Conservation (phyloP, 805 yeast species). For the Clavispora vitiphila region DNA sequence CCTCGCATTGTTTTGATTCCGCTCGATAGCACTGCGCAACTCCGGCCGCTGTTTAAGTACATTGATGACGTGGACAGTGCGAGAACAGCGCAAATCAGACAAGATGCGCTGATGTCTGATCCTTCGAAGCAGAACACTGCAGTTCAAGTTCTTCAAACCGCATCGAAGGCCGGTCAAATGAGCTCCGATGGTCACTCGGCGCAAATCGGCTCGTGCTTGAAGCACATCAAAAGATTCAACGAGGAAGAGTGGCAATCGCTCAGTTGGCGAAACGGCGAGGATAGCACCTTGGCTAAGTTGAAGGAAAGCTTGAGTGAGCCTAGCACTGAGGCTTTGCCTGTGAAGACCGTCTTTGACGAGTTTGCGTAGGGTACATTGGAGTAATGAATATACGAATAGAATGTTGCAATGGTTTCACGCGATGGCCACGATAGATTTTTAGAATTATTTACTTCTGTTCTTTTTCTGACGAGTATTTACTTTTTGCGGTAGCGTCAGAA, state of each 20-base stretch:
- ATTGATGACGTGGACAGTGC: conserved; percentile 57
- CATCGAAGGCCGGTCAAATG: conserved; percentile 27
- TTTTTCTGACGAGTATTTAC: too few species aligned
- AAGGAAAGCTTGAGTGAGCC: conserved; percentile 13
- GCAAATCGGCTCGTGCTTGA: conserved; percentile 36
- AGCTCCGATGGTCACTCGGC: conserved; percentile 23
- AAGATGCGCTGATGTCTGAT: conserved; percentile 25
- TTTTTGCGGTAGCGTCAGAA: too few species aligned
- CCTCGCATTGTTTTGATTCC: conserved; percentile 57
- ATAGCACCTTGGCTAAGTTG: conserved; percentile 14
- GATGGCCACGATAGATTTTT: too few species aligned
- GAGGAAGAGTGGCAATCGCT: conserved; percentile 38
- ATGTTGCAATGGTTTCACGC: too few species aligned
- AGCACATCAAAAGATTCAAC: conserved; percentile 34
- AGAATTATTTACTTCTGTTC: too few species aligned
- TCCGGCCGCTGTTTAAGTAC: conserved; percentile 78
- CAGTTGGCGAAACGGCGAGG: conserved; percentile 22
- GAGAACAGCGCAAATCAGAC: conserved; percentile 35
- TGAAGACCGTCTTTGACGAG: conserved; percentile 15
- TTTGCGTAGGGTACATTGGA: conserved; percentile 10
- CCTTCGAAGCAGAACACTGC: conserved; percentile 17
- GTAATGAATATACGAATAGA: conserved; percentile 16
- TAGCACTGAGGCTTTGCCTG: conserved; percentile 11
- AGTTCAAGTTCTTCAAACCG: conserved; percentile 38
- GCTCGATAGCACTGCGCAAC: conserved; percentile 62